A percentile compares a stretch with the other conserved stretches of the same genome.
phyloP scores from a whole-genome alignment of 164 flowering plant species.

The Vitis riparia region DNA sequence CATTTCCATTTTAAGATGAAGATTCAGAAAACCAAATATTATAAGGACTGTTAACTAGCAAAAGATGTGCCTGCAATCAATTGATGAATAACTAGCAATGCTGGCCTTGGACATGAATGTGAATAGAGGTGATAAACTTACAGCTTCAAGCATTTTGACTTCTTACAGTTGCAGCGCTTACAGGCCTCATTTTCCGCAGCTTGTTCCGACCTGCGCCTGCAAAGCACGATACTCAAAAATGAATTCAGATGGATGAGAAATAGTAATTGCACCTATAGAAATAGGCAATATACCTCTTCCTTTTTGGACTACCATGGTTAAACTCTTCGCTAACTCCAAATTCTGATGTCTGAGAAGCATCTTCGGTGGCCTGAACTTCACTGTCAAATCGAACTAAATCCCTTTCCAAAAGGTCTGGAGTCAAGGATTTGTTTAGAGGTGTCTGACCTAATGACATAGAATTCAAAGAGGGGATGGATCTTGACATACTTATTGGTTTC shows the following conservation, averaged over 20 bases:
- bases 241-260: not conserved
- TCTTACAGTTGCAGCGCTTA: conserved; percentile 62
- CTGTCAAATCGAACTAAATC: conserved; percentile 4
- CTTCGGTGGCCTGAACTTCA: conserved; percentile 15
- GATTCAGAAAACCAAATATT: too few relatives aligned
- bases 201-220: conserved; percentile 32
- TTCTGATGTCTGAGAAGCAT: conserved; percentile 7
- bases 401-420: conserved; percentile 3
- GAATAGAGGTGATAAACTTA: conserved; percentile 26
- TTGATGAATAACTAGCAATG: too few relatives aligned
- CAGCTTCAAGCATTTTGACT: conserved; percentile 68
- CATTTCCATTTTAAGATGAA: too few relatives aligned
- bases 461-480: conserved; percentile 4
- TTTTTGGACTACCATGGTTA: conserved; percentile 17
- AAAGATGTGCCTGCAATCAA: too few relatives aligned
- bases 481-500: conserved; percentile 6
- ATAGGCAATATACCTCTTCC: conserved; percentile 24
- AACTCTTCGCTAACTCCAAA: conserved; percentile 15
- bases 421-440: not conserved
- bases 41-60: too few relatives aligned
- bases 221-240: not conserved
- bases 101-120: not conserved
- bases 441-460: conserved; percentile 1
- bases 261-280: not conserved
- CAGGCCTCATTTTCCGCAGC: conserved; percentile 29